Conservation (phyloP, 306 rosid genomes). For the Corylus heterophylla region DNA sequence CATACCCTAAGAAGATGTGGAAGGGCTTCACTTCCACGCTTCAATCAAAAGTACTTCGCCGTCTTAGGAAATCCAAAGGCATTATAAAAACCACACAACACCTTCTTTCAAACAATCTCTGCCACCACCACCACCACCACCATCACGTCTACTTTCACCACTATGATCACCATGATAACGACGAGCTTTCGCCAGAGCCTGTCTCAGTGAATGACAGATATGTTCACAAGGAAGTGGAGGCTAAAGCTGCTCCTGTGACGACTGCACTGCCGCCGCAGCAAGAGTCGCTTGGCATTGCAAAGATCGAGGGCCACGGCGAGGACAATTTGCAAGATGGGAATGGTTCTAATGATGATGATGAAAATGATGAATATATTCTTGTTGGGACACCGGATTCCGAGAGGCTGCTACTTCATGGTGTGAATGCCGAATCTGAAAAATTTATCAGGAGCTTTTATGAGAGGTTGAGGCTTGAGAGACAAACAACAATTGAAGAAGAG, state of each 20-base stretch:
- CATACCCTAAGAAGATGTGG: conserved; percentile 6
- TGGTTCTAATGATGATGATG: not conserved
- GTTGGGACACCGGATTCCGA: not conserved
- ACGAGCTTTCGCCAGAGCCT: too few relatives aligned
- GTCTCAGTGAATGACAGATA: too few relatives aligned
- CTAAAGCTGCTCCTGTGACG: not conserved
- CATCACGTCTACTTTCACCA: not conserved
- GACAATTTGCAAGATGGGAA: not conserved
- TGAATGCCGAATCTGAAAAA: not conserved
- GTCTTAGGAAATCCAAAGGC: not conserved
- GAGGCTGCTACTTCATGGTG: not conserved
- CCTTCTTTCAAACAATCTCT: too few relatives aligned
- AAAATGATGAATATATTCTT: not conserved
- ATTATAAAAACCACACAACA: not conserved
- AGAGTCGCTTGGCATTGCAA: not conserved
- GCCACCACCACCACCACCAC: not conserved
- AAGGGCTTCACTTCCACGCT: not conserved
- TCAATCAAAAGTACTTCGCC: not conserved
- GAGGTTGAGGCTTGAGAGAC: not conserved
- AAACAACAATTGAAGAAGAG: not conserved
- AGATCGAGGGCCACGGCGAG: not conserved
- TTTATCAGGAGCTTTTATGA: not conserved
- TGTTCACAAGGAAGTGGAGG: not conserved
- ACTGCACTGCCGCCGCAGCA: not conserved
- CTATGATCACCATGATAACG: not conserved